These are phyloP conservation scores for Penicillium nucicola DNA, from an alignment of 495 filamentous ascomycete species.

Conservation along the genomic window DNA sequence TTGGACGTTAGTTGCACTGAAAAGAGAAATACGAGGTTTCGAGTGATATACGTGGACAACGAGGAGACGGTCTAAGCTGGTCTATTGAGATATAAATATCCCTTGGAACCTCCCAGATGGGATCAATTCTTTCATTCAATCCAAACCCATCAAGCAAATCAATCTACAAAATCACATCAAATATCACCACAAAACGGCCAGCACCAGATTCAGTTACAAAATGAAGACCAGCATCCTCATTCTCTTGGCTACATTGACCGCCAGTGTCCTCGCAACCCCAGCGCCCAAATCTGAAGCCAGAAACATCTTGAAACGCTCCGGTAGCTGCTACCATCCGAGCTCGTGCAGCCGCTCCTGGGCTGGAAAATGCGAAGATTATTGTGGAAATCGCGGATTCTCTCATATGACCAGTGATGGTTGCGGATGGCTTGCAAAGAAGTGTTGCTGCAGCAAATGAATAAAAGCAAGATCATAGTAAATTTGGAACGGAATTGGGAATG, in stretches of 20 bases:
- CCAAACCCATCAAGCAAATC: too few relatives aligned
- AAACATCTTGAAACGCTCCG: background rate
- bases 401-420: constrained; percentile 9
- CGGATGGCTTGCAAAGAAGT: background rate
- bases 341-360: constrained; percentile 7
- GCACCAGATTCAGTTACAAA: background rate
- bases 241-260: background rate
- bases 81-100: too few relatives aligned
- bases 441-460: constrained; percentile 30
- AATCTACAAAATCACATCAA: too few relatives aligned
- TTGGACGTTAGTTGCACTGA: too few relatives aligned
- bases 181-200: too few relatives aligned
- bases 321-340: constrained; percentile 5
- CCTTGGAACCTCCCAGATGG: too few relatives aligned
- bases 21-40: too few relatives aligned
- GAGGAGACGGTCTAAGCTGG: too few relatives aligned
- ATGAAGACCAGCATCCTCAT: constrained; percentile 5
- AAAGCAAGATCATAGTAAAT: too few relatives aligned
- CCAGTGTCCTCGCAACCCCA: constrained; percentile 1
- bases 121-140: too few relatives aligned
- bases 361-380: constrained; percentile 10
- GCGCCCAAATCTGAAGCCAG: background rate
- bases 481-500: too few relatives aligned
- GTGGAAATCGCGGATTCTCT: constrained; percentile 3
- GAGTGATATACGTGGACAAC: too few relatives aligned